Evolutionary conservation across 495 filamentous ascomycete species (phyloP).

Genomic region (Xylaria grammica): DNA sequence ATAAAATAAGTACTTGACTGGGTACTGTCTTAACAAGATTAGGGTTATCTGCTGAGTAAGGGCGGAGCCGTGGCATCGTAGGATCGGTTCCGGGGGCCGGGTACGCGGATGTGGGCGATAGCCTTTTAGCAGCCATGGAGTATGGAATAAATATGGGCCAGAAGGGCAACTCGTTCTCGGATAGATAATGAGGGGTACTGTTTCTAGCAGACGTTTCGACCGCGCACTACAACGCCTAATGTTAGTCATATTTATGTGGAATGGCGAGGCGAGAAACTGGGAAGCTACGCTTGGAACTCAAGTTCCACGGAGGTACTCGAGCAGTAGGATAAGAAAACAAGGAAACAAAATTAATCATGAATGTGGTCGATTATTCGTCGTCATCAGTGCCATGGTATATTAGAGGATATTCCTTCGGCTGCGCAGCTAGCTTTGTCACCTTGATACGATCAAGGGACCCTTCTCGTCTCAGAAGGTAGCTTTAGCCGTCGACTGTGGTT

Average conservation of each 20-base stretch:
- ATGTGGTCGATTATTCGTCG: background rate
- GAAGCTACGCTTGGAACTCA: no score
- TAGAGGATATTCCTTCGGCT: background rate
- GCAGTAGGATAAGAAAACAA: no score
- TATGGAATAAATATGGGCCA: background rate
- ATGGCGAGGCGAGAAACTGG: no score
- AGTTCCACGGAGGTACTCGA: no score
- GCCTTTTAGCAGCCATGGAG: background rate
- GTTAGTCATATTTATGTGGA: no score
- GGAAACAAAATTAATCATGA: background rate
- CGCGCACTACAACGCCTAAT: background rate
- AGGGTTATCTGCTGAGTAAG: background rate
- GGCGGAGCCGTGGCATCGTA: background rate
- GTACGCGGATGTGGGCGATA: background rate
- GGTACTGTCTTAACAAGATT: background rate
- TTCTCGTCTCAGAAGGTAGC: background rate
- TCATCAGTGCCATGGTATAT: background rate
- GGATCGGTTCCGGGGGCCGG: background rate
- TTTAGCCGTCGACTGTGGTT: background rate
- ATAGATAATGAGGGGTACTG: background rate
- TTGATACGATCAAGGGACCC: background rate
- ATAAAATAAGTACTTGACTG: slow-evolving; percentile 3
- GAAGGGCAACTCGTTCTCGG: background rate
- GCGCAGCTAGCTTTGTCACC: background rate
- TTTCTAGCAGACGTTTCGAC: background rate